These are phyloP conservation scores for Fomitopsis pulvina DNA, from an alignment of 768 basidiomycete genomes.

Conservation along the genomic window DNA sequence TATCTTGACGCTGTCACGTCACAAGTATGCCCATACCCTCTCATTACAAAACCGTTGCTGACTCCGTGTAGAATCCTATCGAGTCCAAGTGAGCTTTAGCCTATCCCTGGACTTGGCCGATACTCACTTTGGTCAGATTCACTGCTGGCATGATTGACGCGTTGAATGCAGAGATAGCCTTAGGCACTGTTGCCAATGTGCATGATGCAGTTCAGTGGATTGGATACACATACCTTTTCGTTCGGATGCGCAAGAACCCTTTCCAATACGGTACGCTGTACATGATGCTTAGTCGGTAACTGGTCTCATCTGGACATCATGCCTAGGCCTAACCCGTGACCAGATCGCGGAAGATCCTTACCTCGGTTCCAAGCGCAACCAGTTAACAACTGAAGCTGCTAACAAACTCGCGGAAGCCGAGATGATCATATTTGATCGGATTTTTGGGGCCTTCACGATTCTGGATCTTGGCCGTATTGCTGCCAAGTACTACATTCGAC, in stretches of 20 bases:
- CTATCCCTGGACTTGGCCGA: neutral
- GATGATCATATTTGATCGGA: slow-evolving; percentile 77
- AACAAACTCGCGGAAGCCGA: slow-evolving; percentile 54
- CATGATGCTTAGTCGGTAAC: neutral
- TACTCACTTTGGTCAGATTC: slow-evolving; percentile 40
- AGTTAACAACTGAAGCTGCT: slow-evolving; percentile 64
- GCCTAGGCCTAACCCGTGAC: slow-evolving; percentile 67
- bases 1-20: slow-evolving; percentile 86
- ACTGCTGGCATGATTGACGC: slow-evolving; percentile 80
- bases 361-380: slow-evolving; percentile 60
- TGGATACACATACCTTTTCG: slow-evolving; percentile 94
- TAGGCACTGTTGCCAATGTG: slow-evolving; percentile 88
- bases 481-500: slow-evolving; percentile 90
- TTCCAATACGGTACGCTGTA: slow-evolving; percentile 61
- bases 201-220: slow-evolving; percentile 90
- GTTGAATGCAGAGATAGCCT: slow-evolving; percentile 90
- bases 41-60: neutral
- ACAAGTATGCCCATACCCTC: slow-evolving; percentile 45
- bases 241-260: slow-evolving; percentile 91
- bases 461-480: slow-evolving; percentile 96
- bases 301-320: slow-evolving; percentile 3
- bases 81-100: slow-evolving; percentile 74
- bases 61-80: slow-evolving; percentile 67
- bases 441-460: slow-evolving; percentile 52
- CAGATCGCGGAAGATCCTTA: slow-evolving; percentile 63